These are phyloP conservation scores for Diaporthe capsici DNA, from an alignment of 2,329 filamentous ascomycete genomes.

Conservation along the genomic window DNA sequence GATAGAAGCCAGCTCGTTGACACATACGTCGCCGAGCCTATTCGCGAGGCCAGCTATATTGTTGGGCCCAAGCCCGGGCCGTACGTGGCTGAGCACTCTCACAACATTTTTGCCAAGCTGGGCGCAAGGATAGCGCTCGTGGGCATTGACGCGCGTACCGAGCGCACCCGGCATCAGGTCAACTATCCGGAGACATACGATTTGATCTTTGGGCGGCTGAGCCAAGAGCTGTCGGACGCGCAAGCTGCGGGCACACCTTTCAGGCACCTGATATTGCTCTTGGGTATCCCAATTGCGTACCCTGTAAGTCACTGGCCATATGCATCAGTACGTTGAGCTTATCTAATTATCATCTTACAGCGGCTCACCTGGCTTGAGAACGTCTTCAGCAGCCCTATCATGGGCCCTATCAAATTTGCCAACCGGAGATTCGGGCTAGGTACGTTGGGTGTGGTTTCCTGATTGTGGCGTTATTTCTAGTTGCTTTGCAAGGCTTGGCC, in stretches of 20 bases:
- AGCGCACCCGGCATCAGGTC: conserved; percentile 90
- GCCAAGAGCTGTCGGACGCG: conserved; percentile 77
- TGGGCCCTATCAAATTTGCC: conserved; percentile 89
- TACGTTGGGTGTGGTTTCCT: conserved; percentile 46
- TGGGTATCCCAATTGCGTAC: conserved; percentile 90
- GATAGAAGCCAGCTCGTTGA: conserved; percentile 82
- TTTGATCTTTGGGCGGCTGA: conserved; percentile 82
- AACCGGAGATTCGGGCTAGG: conserved; percentile 90
- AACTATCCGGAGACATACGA: conserved; percentile 96
- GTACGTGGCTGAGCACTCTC: conserved; percentile 89
- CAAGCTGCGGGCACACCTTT: conserved; percentile 80
- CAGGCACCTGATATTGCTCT: conserved; percentile 87
- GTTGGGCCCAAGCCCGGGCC: conserved; percentile 83
- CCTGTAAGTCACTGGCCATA: conserved; percentile 66
- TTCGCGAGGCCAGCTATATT: conserved; percentile 80
- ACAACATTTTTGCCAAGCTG: conserved; percentile 87
- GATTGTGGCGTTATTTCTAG: neutral
- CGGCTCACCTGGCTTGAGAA: conserved; percentile 98
- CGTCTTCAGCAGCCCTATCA: conserved; percentile 86
- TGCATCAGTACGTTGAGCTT: conserved; percentile 55
- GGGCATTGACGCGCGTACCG: conserved; percentile 91
- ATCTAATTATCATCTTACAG: conserved; percentile 52
- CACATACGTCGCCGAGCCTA: conserved; percentile 75
- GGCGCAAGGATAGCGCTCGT: conserved; percentile 88
- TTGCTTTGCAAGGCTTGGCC: too few relatives aligned